Percentiles rank a stretch among this genome's conserved stretches.
Evolutionary conservation across 208 protist genomes (phyloP).

Genomic region (Leishmania tarentolae): DNA sequence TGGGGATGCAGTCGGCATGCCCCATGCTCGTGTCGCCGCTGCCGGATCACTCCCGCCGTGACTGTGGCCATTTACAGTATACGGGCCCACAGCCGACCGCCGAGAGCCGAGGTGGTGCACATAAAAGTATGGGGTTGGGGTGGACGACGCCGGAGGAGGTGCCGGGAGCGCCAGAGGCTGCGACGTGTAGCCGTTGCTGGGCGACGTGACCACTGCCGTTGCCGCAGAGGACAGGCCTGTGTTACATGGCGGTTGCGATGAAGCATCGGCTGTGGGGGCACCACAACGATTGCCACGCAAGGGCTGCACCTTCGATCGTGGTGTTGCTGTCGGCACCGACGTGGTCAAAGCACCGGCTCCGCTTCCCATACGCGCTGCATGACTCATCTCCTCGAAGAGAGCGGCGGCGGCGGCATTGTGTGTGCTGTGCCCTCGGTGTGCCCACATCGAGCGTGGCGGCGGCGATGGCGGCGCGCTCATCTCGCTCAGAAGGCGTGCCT

Average conservation of each 20-base stretch:
- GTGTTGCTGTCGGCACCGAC: not conserved
- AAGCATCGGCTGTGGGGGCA: not conserved
- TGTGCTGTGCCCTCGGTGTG: not conserved
- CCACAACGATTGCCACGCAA: not conserved
- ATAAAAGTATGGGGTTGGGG: conserved; percentile 4
- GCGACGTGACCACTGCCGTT: not conserved
- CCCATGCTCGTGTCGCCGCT: not conserved
- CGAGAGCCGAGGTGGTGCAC: not conserved
- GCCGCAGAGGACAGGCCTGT: not conserved
- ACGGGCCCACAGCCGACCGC: not conserved
- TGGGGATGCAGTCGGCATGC: not conserved
- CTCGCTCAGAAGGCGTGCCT: not conserved
- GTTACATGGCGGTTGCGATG: not conserved
- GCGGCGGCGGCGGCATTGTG: conserved; percentile 8
- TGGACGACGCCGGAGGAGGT: not conserved
- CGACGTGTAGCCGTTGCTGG: not conserved
- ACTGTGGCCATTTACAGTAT: not conserved
- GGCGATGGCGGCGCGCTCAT: not conserved
- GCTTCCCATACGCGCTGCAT: conserved; percentile 2
- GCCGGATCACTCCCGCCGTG: not conserved
- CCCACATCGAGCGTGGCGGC: not conserved
- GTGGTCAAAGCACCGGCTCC: not conserved
- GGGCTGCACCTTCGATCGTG: not conserved
- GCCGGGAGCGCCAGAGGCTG: not conserved
- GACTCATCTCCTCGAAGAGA: conserved; percentile 14